Percentiles rank a stretch among this genome's conserved stretches.
Evolutionary conservation across 2,329 filamentous ascomycete species (phyloP).

Genomic region (Arthrobotrys conoides): DNA sequence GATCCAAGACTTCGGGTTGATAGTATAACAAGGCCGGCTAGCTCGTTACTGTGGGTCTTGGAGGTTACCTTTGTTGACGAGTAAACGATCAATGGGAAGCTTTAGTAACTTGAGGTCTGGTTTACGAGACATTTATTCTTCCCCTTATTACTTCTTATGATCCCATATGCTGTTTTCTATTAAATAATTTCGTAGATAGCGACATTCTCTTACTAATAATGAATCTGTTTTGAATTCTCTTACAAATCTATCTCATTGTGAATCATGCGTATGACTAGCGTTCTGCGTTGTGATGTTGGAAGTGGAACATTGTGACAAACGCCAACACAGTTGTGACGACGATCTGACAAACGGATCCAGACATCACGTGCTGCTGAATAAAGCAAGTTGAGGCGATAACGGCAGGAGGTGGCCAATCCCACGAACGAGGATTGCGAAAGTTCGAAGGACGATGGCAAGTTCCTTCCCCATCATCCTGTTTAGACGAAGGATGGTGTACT

Average conservation of each 20-base stretch:
- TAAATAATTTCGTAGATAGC: neutral
- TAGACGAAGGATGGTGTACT: neutral
- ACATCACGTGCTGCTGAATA: constrained; percentile 13
- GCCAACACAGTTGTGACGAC: constrained; percentile 25
- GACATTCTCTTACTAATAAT: constrained; percentile 29
- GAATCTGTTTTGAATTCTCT: neutral
- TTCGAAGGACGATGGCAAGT: constrained; percentile 13
- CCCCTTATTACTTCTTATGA: neutral
- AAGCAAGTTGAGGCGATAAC: constrained; percentile 27
- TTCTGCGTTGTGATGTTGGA: constrained; percentile 12
- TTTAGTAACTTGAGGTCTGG: constrained; percentile 5
- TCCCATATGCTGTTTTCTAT: neutral
- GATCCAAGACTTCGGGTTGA: constrained; percentile 62
- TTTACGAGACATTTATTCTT: constrained; percentile 40
- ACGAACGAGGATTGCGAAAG: constrained; percentile 26
- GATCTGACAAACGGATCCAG: neutral
- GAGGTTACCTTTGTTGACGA: constrained; percentile 50
- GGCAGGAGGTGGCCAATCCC: constrained; percentile 29
- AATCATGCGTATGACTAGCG: constrained; percentile 4
- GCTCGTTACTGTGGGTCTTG: constrained; percentile 40
- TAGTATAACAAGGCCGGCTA: constrained; percentile 35
- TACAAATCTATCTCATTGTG: constrained; percentile 6
- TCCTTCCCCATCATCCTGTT: neutral
- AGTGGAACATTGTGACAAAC: constrained; percentile 30
- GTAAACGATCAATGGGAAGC: constrained; percentile 2